A percentile compares a stretch with the other conserved stretches of the same genome.
These are phyloP conservation scores for Pelargonium myrrhifolium DNA, from an alignment of 441 rosid genomes.

Conservation along the genomic window DNA sequence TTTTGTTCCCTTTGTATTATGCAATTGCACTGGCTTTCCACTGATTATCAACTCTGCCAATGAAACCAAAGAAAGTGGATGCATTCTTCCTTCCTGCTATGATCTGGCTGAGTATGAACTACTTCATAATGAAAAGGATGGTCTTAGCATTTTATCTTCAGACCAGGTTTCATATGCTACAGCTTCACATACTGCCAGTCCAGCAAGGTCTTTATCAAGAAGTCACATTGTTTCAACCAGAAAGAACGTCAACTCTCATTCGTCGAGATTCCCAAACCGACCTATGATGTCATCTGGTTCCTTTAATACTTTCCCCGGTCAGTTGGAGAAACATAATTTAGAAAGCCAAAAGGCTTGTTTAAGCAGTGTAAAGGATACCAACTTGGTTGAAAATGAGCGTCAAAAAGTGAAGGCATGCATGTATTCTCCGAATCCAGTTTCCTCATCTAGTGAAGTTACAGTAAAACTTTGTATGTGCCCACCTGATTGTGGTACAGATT, in stretches of 20 bases:
- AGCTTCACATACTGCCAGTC: conserved; percentile 27
- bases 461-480: conserved; percentile 52
- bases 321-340: conserved; percentile 26
- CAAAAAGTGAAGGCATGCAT: conserved; percentile 67
- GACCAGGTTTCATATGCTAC: conserved; percentile 32
- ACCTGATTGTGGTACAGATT: conserved; percentile 39
- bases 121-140: conserved; percentile 46
- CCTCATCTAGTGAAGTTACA: conserved; percentile 43
- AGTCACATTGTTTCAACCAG: conserved; percentile 35
- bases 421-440: conserved; percentile 57
- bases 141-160: conserved; percentile 60
- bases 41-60: conserved; percentile 51
- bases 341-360: conserved; percentile 27
- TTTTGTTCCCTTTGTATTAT: conserved; percentile 71
- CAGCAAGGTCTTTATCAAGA: conserved; percentile 34
- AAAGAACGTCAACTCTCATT: conserved; percentile 23
- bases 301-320: conserved; percentile 17
- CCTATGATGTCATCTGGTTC: conserved; percentile 35
- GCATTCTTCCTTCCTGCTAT: conserved; percentile 71
- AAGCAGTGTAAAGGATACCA: conserved; percentile 31
- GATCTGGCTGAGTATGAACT: conserved; percentile 46
- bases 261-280: conserved; percentile 31
- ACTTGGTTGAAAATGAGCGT: conserved; percentile 31
- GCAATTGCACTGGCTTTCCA: conserved; percentile 82
- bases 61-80: conserved; percentile 43